These are phyloP conservation scores for Yamadazyma sp. DNA, from an alignment of 805 yeast genomes.

Conservation along the genomic window DNA sequence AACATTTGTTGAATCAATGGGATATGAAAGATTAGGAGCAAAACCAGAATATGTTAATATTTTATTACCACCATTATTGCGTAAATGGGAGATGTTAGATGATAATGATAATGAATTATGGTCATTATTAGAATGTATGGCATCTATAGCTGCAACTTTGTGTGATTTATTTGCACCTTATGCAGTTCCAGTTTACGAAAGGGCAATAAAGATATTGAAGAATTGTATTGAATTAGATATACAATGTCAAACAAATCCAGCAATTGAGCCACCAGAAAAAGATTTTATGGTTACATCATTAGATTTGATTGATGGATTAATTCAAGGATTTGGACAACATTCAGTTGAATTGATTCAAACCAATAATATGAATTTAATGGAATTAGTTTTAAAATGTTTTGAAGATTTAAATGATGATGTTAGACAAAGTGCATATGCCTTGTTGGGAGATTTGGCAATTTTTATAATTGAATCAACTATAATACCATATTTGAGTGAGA, in stretches of 20 bases:
- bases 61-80: slow-evolving; percentile 77
- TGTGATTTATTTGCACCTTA: slow-evolving; percentile 85
- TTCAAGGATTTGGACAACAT: slow-evolving; percentile 78
- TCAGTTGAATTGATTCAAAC: slow-evolving; percentile 52
- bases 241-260: slow-evolving; percentile 62
- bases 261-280: slow-evolving; percentile 74
- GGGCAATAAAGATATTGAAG: slow-evolving; percentile 69
- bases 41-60: slow-evolving; percentile 57
- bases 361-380: slow-evolving; percentile 45
- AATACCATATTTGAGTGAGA: slow-evolving; percentile 45
- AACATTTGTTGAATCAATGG: slow-evolving; percentile 78
- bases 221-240: slow-evolving; percentile 67
- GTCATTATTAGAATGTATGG: slow-evolving; percentile 91
- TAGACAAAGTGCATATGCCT: slow-evolving; percentile 88
- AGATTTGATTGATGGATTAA: slow-evolving; percentile 87
- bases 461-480: slow-evolving; percentile 46
- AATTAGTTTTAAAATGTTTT: slow-evolving; percentile 62
- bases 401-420: slow-evolving; percentile 81
- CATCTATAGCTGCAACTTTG: slow-evolving; percentile 82
- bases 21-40: slow-evolving; percentile 50
- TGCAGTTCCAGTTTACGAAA: slow-evolving; percentile 79
- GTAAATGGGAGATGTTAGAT: slow-evolving; percentile 70
- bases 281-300: slow-evolving; percentile 87
- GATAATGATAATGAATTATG: slow-evolving; percentile 85
- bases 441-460: slow-evolving; percentile 86